Evolutionary conservation across 192 early-diverging fungal genomes (phyloP).

Genomic region (Powellomyces hirtus): DNA sequence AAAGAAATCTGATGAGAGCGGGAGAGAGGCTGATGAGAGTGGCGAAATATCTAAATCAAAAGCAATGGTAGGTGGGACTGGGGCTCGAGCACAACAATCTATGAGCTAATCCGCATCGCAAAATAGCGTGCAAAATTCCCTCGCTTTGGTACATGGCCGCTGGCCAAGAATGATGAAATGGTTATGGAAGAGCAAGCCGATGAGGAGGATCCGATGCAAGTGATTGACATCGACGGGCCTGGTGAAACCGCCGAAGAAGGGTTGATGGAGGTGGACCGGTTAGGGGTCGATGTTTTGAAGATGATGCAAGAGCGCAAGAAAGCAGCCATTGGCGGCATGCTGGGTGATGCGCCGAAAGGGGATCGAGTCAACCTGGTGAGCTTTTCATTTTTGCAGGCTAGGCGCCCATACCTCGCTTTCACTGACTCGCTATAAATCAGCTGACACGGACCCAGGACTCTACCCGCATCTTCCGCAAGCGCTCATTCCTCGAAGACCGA

Average conservation of each 20-base stretch:
- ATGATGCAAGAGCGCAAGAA: not conserved
- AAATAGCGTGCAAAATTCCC: too few relatives aligned
- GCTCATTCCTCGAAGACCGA: not conserved
- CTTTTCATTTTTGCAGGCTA: not conserved
- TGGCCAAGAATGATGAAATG: too few relatives aligned
- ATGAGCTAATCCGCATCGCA: too few relatives aligned
- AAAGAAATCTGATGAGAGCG: too few relatives aligned
- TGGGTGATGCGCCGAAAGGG: not conserved
- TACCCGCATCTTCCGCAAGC: not conserved
- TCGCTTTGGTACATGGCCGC: too few relatives aligned
- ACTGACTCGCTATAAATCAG: too few relatives aligned
- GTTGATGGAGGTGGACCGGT: not conserved
- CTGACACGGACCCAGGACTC: not conserved
- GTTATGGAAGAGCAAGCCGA: too few relatives aligned
- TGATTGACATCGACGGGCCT: not conserved
- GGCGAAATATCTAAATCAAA: too few relatives aligned
- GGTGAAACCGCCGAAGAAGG: not conserved
- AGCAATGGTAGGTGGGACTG: too few relatives aligned
- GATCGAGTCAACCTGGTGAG: not conserved
- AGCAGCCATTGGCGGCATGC: not conserved
- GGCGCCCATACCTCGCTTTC: not conserved
- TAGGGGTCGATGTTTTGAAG: constrained; percentile 4
- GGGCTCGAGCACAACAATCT: too few relatives aligned
- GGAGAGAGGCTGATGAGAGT: too few relatives aligned
- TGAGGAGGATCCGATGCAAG: not conserved